Evolutionary conservation across 140 eudicot genomes (phyloP), one percentile per base, ranked within the genome.

Genomic region (Stevia rebaudiana): DNA sequence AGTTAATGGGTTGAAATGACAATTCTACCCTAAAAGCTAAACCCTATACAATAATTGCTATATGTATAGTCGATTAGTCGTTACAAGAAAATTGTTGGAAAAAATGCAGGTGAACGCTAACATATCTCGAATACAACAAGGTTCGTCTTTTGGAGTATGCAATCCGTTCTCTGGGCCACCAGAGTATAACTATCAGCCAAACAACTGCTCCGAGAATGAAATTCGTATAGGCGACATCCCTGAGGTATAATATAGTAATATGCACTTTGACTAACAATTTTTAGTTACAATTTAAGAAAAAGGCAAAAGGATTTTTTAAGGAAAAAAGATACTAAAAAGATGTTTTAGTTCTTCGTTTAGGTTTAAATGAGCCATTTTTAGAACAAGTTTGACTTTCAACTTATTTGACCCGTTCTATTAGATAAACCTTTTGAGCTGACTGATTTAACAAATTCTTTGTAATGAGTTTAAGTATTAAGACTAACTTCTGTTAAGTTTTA

Each of bases 111-210:
- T 90, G 46, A 90, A 90, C 22, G 67, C 73, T 6, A 87, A 90
- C 63, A 71, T 90, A 53, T 76, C 94, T 52, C 73, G 69, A 57
- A 62, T 52, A 63, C 86, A 68, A 77, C 82, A 68, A 73, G 77
- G 54, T 74, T 69, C 80, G 10, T 77, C 82, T 41, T 74, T 74
- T 23, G 87, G 90, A 16, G 84, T 90, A 17, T 90, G 97, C 88
- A 90, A 90, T 67, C 97, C 97, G 25, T 90, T 90, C 83, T 82
- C 97, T 0, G 84, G 76, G 39, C 90, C 97, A 64, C 97, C 97
- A 1, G 80, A 68, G 21, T 83, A 87, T 51, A 54, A 65, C 43
- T 87, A 80, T 67, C 79, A 80, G 59, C 94, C 97, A 46, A 67
- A 81, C 71, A 80, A 80, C 44, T 90, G 97, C 62, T 70, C 90